Conservation (phyloP, 495 filamentous ascomycete species). For the Penicillium crystallinum region DNA sequence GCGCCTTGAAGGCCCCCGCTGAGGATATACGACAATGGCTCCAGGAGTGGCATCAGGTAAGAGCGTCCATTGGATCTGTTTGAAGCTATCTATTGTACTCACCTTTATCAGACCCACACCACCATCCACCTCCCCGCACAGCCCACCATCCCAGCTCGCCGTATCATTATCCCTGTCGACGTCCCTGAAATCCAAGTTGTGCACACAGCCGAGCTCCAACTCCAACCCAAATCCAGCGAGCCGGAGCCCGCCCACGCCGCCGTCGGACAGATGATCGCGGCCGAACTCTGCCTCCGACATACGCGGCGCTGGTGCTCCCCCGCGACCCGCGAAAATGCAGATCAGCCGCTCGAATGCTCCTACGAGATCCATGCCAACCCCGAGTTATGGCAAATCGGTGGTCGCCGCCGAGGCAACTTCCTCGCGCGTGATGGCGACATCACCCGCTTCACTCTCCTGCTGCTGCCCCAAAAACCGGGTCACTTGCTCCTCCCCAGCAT, state of each 20-base stretch:
- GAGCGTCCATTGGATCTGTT: constrained; percentile 5
- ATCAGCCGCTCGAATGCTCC: constrained; percentile 64
- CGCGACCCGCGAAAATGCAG: constrained; percentile 30
- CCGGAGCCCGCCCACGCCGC: constrained; percentile 37
- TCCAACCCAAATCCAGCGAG: constrained; percentile 32
- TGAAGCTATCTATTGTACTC: not conserved
- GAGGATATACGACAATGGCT: constrained; percentile 40
- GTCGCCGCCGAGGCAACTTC: constrained; percentile 73
- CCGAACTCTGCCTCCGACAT: constrained; percentile 66
- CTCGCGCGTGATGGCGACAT: constrained; percentile 49
- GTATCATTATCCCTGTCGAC: constrained; percentile 61
- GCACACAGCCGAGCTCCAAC: constrained; percentile 70
- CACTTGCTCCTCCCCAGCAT: constrained; percentile 69
- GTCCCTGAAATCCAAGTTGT: constrained; percentile 82
- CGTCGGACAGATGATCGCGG: constrained; percentile 65
- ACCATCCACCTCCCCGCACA: constrained; percentile 32
- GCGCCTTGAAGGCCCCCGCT: constrained; percentile 33
- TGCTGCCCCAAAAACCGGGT: constrained; percentile 76
- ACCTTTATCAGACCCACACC: constrained; percentile 26
- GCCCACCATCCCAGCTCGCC: constrained; percentile 32
- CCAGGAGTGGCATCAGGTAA: constrained; percentile 44
- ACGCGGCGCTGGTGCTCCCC: constrained; percentile 71
- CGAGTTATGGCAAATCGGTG: constrained; percentile 81
- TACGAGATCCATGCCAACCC: constrained; percentile 74
- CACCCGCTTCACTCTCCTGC: constrained; percentile 53